A percentile compares a stretch with the other conserved stretches of the same genome.
Evolutionary conservation across 768 basidiomycete species (phyloP).

Genomic region (Lepiota brunneoincarnata): DNA sequence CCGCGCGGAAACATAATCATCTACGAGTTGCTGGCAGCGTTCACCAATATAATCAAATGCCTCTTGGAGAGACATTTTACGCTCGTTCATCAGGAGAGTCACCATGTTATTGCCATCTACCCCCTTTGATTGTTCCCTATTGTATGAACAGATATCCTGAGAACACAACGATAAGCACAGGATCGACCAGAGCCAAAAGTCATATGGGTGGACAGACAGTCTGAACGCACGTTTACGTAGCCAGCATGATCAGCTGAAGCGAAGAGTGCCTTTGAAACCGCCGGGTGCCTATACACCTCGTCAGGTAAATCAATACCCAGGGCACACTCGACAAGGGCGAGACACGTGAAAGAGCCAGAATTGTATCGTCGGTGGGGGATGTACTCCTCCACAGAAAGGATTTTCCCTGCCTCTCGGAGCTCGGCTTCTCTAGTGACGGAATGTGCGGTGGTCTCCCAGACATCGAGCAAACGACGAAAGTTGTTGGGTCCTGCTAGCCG

Average conservation of each 20-base stretch:
- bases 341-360: conserved; percentile 62
- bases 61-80: conserved; percentile 49
- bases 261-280: conserved; percentile 50
- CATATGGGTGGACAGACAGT: too few species aligned
- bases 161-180: conserved; percentile 8
- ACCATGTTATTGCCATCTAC: conserved; percentile 59
- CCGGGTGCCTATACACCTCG: conserved; percentile 53
- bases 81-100: conserved; percentile 61
- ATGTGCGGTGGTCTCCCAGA: conserved; percentile 53
- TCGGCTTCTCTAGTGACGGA: conserved; percentile 59
- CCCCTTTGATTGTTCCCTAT: conserved; percentile 68
- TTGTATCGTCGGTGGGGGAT: conserved; percentile 60
- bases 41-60: conserved; percentile 55
- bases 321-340: conserved; percentile 57
- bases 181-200: not conserved
- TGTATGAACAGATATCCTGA: conserved; percentile 69
- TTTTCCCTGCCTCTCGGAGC: conserved; percentile 51
- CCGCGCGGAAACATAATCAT: conserved; percentile 44
- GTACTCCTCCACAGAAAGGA: conserved; percentile 53
- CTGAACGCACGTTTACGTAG: conserved; percentile 61
- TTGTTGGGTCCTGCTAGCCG: conserved; percentile 44
- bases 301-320: conserved; percentile 62
- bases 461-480: conserved; percentile 45
- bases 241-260: conserved; percentile 63
- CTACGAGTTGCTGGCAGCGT: conserved; percentile 47